Conservation (phyloP, 2,329 filamentous ascomycete species). For the Claviceps citrina region DNA sequence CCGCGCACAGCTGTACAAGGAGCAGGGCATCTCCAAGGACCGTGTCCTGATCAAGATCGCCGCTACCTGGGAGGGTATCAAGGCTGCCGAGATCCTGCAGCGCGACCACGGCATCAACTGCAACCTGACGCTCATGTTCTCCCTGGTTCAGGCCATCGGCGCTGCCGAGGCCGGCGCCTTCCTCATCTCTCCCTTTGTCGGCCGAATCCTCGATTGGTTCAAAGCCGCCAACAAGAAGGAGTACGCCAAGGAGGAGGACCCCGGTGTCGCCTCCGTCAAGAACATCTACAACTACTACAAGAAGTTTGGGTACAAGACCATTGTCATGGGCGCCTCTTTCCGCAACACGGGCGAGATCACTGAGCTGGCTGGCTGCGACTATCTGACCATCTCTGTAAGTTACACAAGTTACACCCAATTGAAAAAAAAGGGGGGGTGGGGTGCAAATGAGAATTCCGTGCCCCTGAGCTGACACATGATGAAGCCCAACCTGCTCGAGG, state of each 20-base stretch:
- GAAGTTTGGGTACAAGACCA: slow-evolving; percentile 98
- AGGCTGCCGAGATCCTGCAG: slow-evolving; percentile 94
- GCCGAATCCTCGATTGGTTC: slow-evolving; percentile 98
- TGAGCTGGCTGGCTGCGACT: slow-evolving; percentile 95
- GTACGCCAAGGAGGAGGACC: slow-evolving; percentile 79
- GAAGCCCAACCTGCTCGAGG: slow-evolving; percentile 82
- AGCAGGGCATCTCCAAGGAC: slow-evolving; percentile 79
- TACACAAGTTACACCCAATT: too few relatives aligned
- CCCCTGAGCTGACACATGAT: slow-evolving; percentile 6
- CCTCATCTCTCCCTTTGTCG: slow-evolving; percentile 98
- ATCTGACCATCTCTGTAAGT: slow-evolving; percentile 87
- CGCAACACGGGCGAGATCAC: slow-evolving; percentile 92
- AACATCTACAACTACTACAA: slow-evolving; percentile 99
- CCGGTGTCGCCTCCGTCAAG: slow-evolving; percentile 88
- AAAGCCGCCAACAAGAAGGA: slow-evolving; percentile 93
- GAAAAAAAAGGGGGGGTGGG: too few relatives aligned
- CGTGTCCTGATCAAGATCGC: slow-evolving; percentile 97
- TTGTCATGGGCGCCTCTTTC: slow-evolving; percentile 99
- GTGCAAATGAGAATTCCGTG: background rate
- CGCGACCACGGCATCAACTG: slow-evolving; percentile 90
- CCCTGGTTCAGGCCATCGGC: slow-evolving; percentile 80
- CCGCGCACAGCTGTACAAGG: slow-evolving; percentile 67
- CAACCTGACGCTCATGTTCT: slow-evolving; percentile 99
- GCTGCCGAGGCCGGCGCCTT: slow-evolving; percentile 89
- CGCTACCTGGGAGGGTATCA: slow-evolving; percentile 98